Conservation (phyloP, 192 early-diverging fungal genomes). For the Dimargaris xerosporica region DNA sequence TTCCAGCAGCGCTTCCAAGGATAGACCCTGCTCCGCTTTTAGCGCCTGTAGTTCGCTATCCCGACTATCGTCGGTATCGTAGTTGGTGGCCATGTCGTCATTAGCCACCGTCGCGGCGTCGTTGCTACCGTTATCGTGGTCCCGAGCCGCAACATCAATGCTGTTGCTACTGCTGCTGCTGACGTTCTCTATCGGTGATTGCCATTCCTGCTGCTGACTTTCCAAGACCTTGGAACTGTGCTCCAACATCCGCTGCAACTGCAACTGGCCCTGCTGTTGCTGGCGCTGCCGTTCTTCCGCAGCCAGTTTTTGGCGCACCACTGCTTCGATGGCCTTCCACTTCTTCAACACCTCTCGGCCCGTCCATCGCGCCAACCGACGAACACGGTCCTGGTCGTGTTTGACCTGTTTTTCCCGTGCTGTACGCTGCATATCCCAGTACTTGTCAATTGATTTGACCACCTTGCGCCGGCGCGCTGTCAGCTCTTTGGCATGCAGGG, state of each 20-base stretch:
- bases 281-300: background rate
- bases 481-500: background rate
- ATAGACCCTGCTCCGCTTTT: conserved; percentile 43
- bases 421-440: background rate
- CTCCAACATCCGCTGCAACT: background rate
- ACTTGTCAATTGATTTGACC: background rate
- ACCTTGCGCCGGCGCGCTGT: background rate
- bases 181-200: background rate
- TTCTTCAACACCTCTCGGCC: background rate
- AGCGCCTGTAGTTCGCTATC: conserved; percentile 39
- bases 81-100: conserved; percentile 19
- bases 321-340: background rate
- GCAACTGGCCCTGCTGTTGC: background rate
- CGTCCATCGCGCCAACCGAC: conserved; percentile 1
- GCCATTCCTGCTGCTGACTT: conserved; percentile 3
- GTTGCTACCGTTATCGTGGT: background rate
- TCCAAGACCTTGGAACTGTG: background rate
- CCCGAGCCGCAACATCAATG: background rate
- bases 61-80: conserved; percentile 17
- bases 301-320: background rate
- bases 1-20: conserved; percentile 37
- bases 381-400: background rate
- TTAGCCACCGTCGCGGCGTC: conserved; percentile 15
- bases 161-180: conserved; percentile 12
- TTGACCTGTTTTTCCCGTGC: background rate